Evolutionary conservation across 768 basidiomycete genomes (phyloP).

Genomic region (Vishniacozyma victoriae): DNA sequence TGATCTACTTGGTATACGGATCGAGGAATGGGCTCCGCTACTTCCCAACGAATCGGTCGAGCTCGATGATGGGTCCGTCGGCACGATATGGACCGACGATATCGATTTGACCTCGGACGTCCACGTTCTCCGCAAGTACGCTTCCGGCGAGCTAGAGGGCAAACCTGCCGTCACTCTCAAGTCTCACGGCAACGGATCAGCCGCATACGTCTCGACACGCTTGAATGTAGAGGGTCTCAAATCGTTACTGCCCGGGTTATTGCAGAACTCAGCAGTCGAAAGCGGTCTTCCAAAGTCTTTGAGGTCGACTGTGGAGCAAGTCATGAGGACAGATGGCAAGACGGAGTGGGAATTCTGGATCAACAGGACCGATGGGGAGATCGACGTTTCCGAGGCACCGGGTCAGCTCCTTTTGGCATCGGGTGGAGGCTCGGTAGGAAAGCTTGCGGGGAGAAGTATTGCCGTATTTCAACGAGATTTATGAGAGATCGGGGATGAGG

Average conservation of each 20-base stretch:
- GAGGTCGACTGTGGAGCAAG: slow-evolving; percentile 10
- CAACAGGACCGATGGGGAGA: slow-evolving; percentile 9
- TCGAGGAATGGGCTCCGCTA: slow-evolving; percentile 16
- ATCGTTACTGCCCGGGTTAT: slow-evolving; percentile 2
- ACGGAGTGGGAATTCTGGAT: slow-evolving; percentile 13
- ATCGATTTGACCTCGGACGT: slow-evolving; percentile 7
- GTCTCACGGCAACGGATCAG: slow-evolving; percentile 2
- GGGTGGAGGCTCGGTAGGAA: too few relatives aligned
- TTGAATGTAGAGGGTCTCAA: slow-evolving; percentile 9
- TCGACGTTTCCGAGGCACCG: too few relatives aligned
- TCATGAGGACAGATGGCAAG: slow-evolving; percentile 1
- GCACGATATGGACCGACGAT: slow-evolving; percentile 9
- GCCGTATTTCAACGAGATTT: too few relatives aligned
- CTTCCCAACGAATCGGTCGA: slow-evolving; percentile 1
- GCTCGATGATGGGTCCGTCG: slow-evolving; percentile 9
- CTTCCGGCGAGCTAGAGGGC: slow-evolving; percentile 2
- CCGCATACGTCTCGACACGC: slow-evolving; percentile 7
- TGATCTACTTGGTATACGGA: slow-evolving; percentile 10
- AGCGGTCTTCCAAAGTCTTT: slow-evolving; percentile 4
- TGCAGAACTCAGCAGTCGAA: slow-evolving; percentile 1
- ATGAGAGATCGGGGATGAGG: too few relatives aligned
- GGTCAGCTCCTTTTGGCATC: too few relatives aligned
- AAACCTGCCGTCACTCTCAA: slow-evolving; percentile 6
- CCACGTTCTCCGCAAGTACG: slow-evolving; percentile 2
- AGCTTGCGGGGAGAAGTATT: too few relatives aligned